Evolutionary conservation across 108 stramenopile genomes (phyloP), one percentile per base, ranked within the genome.

Genomic region (Cylindrotheca fusiformis): DNA sequence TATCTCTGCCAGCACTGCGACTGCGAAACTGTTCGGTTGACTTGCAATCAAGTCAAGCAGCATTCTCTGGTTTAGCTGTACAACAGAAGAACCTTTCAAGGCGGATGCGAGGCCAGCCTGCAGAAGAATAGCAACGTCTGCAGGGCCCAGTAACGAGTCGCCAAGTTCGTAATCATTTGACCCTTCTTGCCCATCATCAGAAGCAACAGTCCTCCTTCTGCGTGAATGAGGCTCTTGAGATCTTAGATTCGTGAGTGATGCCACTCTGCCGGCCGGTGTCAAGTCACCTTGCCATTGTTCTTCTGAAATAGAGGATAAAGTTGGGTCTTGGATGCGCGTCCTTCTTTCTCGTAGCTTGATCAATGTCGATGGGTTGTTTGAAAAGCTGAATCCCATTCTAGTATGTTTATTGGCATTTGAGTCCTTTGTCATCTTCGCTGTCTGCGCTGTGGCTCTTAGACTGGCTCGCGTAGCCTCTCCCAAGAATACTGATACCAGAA

Each of bases 41-140:
- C 86, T 88, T 18, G 90, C 85, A 65, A 95, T 86, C 23, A 95
- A 65, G 68, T 95, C 90, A 29, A 95, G 60, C 30, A 95, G 84
- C 90, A 95, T 95, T 41, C 94, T 67, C 66, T 95, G 94, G 56
- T 95, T 95, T 1, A 95, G 76, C 65, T 95, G 94, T 10, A 95
- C 94, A 27, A 95, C 94, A 1, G 93, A 90, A 1, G 88, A 90
- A 18, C 84, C 82, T 69, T 91, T 91, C 83, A 95, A 84, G 6
- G 86, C 83, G 18, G 87, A 88, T 2, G 90, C 88, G 32, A 95
- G 64, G 17, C 94, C 94, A 6, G 90, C 87, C 60, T 95, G 94
- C 20, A 95, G 75, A n/a, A 95, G 68, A 25, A 91, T 91, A 18
- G 94, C 90, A 12, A 95, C 87, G 61, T 95, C 94, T 44, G 78